Evolutionary conservation across 2,329 filamentous ascomycete species (phyloP).

Genomic region (Penicillium sp.): DNA sequence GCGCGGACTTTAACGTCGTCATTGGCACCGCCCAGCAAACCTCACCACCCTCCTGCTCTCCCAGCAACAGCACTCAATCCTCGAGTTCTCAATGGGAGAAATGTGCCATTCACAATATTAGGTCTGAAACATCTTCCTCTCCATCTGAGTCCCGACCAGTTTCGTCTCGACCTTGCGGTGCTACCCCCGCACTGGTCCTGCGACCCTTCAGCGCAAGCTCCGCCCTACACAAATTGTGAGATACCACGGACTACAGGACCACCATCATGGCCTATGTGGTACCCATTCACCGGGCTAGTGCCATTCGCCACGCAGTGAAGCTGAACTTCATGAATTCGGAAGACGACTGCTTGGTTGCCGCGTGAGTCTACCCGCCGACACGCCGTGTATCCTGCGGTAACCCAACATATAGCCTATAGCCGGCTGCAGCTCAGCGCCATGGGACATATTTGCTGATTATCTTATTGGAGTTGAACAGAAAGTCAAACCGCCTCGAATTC

Average conservation of each 20-base stretch:
- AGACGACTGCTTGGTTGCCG: constrained; percentile 79
- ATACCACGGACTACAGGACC: constrained; percentile 2
- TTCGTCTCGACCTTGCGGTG: background rate
- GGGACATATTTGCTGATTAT: background rate
- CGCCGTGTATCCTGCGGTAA: background rate
- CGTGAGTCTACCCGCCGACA: constrained; percentile 57
- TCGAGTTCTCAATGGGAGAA: constrained; percentile 4
- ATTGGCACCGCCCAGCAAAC: constrained; percentile 18
- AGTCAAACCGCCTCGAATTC: constrained; percentile 52
- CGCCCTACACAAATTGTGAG: constrained; percentile 9
- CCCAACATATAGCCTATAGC: too few relatives aligned
- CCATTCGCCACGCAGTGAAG: constrained; percentile 82
- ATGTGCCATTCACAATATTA: constrained; percentile 8
- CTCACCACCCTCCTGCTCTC: constrained; percentile 3
- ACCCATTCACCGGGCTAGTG: constrained; percentile 88
- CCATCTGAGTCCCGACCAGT: background rate
- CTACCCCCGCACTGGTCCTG: constrained; percentile 7
- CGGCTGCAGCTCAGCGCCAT: background rate
- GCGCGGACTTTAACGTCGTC: constrained; percentile 19
- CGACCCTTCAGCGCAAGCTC: constrained; percentile 9
- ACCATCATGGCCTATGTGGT: constrained; percentile 83
- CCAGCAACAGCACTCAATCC: constrained; percentile 4
- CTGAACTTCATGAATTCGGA: constrained; percentile 70
- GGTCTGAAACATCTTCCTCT: background rate
- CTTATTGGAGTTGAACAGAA: constrained; percentile 10